phyloP scores from a whole-genome alignment of 1,284 basidiomycete genomes.

The Neonothopanus nambi region DNA sequence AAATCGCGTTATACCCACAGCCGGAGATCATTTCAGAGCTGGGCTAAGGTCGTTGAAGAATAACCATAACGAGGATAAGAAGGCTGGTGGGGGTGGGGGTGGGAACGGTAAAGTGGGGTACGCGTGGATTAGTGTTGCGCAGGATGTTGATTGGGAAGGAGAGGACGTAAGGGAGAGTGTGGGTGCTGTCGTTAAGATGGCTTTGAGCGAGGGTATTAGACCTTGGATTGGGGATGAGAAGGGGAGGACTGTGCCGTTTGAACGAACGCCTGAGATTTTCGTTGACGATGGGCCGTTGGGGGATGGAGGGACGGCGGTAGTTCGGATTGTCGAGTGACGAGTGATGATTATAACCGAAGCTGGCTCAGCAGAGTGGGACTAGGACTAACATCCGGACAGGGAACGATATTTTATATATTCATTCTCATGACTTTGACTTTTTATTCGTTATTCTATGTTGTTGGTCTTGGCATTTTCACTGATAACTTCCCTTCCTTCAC shows the following conservation, averaged over 20 bases:
- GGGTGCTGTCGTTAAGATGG: slow-evolving; percentile 54
- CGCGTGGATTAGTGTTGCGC: slow-evolving; percentile 70
- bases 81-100: slow-evolving; percentile 19
- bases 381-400: too few species aligned
- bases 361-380: too few species aligned
- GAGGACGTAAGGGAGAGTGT: slow-evolving; percentile 68
- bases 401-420: too few species aligned
- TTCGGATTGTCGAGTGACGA: slow-evolving; percentile 25
- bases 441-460: too few species aligned
- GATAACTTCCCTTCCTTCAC: too few species aligned
- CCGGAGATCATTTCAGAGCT: slow-evolving; percentile 69
- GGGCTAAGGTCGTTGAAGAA: slow-evolving; percentile 61
- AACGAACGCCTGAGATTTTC: slow-evolving; percentile 40
- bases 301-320: slow-evolving; percentile 26
- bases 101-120: slow-evolving; percentile 55
- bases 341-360: too few species aligned
- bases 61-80: slow-evolving; percentile 26
- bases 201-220: slow-evolving; percentile 42
- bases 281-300: slow-evolving; percentile 21
- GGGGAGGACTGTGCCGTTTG: slow-evolving; percentile 38
- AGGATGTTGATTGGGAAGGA: slow-evolving; percentile 81
- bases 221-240: slow-evolving; percentile 38
- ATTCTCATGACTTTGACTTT: too few species aligned
- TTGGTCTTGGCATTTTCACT: too few species aligned
- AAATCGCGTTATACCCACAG: slow-evolving; percentile 60